Evolutionary conservation across 2,329 filamentous ascomycete species (phyloP), one percentile per base, ranked within the genome.

Genomic region (Westerdykella aurantiaca): DNA sequence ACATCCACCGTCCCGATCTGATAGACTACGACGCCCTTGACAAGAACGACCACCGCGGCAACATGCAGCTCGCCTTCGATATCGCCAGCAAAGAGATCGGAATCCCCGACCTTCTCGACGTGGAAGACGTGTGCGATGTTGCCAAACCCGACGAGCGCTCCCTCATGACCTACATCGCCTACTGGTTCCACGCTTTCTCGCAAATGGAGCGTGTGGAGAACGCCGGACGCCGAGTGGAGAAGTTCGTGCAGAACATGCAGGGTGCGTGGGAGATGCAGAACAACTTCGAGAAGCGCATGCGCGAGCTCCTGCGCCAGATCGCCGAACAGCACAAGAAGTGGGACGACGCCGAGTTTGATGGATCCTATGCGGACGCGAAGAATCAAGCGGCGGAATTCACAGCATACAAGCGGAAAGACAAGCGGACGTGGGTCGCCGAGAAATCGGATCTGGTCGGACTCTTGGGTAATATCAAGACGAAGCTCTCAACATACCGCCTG

Each of bases 191-290:
- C 65, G 93, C 93, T 57, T 98, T 98, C 67, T 97, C 91, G 23
- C 91, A 97, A 63, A 94, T 98, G 83, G 93, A 98, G 72, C 86
- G 91, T 66, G 93, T 98, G 7, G 93, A 98, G 69, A 98, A 98
- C 64, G 93, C 93, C 4, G 93, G 93, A 5, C 81, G 93, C 48
- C 81, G 93, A 55, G 93, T 98, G 5, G 93, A 98, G 72, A 98
- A 98, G 70, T 98, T 98, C 61, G 87, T 98, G 57, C 88, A 88
- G 64, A 97, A 93, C 67, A 97, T 98, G 93, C 89, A 96, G 64
- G 93, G 93, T 17, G 91, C 93, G 7, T 98, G 93, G 93, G 91
- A 96, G 70, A 98, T 98, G 93, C 90, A 98, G 69, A 95, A 88
- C 63, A 87, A 86, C 23, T 98, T 91, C 64, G 93, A 98, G 74